These are phyloP conservation scores for Salix koriyanagi DNA, from an alignment of 345 rosid genomes.

Conservation along the genomic window DNA sequence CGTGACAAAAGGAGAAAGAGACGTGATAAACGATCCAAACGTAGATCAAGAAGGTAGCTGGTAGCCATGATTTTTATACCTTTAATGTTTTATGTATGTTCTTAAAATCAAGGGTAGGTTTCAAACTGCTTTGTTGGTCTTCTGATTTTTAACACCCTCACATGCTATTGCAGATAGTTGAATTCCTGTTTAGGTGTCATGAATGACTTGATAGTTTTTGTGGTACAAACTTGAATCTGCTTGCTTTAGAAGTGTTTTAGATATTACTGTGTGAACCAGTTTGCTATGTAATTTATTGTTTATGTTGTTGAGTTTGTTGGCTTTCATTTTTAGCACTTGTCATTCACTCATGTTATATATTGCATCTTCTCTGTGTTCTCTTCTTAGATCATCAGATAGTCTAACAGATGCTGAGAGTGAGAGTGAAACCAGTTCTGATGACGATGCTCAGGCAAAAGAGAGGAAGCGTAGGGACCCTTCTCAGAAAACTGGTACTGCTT, in stretches of 20 bases:
- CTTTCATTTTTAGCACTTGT: too few relatives aligned
- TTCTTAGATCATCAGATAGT: conserved; percentile 56
- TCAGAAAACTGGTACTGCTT: conserved; percentile 44
- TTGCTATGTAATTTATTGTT: too few relatives aligned
- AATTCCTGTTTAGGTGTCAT: too few relatives aligned
- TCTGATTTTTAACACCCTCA: neutral
- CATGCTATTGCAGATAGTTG: too few relatives aligned
- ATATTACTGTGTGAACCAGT: too few relatives aligned
- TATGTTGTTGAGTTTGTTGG: neutral
- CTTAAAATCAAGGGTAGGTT: neutral
- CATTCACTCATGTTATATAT: too few relatives aligned
- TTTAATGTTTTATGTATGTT: too few relatives aligned
- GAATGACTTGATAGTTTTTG: too few relatives aligned
- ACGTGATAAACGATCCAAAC: conserved; percentile 68
- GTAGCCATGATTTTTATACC: neutral
- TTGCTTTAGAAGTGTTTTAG: too few relatives aligned
- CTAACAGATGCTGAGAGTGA: conserved; percentile 50
- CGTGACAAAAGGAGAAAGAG: conserved; percentile 70
- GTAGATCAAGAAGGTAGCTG: conserved; percentile 67
- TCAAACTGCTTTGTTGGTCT: neutral
- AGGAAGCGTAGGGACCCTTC: conserved; percentile 37
- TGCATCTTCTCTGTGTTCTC: too few relatives aligned
- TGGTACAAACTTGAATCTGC: too few relatives aligned
- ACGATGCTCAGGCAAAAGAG: conserved; percentile 43
- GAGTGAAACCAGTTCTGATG: conserved; percentile 45